Percentiles rank a stretch among this genome's conserved stretches.
Evolutionary conservation across 805 yeast species (phyloP).

Genomic region (Saccharomycopsis olivae): DNA sequence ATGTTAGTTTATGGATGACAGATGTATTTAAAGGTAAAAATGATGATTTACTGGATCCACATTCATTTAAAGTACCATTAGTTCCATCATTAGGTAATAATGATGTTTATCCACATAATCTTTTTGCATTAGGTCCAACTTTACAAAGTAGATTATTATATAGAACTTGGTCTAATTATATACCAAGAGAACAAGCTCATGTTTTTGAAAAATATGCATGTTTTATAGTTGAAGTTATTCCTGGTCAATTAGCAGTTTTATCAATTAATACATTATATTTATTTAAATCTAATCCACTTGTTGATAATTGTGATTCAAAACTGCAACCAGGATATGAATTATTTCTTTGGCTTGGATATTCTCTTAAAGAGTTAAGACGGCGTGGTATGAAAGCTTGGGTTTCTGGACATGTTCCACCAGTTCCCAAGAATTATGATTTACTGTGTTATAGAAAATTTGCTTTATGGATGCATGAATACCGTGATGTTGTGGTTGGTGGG

Average conservation of each 20-base stretch:
- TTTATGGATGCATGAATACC: slow-evolving; percentile 73
- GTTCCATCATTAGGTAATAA: slow-evolving; percentile 77
- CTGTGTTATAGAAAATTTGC: slow-evolving; percentile 67
- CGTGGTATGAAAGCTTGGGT: slow-evolving; percentile 80
- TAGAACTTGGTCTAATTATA: slow-evolving; percentile 60
- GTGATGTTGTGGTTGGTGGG: slow-evolving; percentile 78
- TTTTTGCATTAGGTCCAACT: slow-evolving; percentile 84
- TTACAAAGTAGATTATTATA: slow-evolving; percentile 70
- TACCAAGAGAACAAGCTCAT: slow-evolving; percentile 72
- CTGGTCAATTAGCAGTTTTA: slow-evolving; percentile 64
- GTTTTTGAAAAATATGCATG: slow-evolving; percentile 67
- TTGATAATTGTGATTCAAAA: slow-evolving; percentile 63
- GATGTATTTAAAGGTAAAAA: slow-evolving; percentile 39
- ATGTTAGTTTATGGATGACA: slow-evolving; percentile 42
- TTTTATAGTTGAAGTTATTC: slow-evolving; percentile 68
- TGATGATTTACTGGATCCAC: slow-evolving; percentile 28
- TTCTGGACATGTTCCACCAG: slow-evolving; percentile 83
- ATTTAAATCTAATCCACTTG: slow-evolving; percentile 70
- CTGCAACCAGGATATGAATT: slow-evolving; percentile 75
- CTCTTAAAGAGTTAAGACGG: slow-evolving; percentile 59
- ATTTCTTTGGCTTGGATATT: slow-evolving; percentile 68
- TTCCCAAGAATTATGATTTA: slow-evolving; percentile 63
- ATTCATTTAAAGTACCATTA: slow-evolving; percentile 36
- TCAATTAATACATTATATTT: slow-evolving; percentile 71
- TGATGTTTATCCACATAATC: slow-evolving; percentile 82